These are phyloP conservation scores for Ochetophila trinervis DNA, from an alignment of 306 rosid species.

Conservation along the genomic window DNA sequence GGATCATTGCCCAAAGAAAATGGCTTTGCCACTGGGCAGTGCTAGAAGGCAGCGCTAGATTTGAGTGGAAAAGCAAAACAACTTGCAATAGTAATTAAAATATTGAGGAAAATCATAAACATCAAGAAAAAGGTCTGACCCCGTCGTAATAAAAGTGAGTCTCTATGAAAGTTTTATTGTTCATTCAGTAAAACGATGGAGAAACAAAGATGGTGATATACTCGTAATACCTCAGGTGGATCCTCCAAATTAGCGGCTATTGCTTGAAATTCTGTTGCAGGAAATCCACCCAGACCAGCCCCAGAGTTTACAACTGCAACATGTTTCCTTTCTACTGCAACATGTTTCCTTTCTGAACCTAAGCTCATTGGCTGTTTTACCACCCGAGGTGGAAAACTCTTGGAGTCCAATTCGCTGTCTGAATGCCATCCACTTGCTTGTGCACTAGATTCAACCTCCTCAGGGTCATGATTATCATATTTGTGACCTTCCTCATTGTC, in stretches of 20 bases:
- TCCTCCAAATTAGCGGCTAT: slow-evolving; percentile 44
- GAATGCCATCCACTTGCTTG: slow-evolving; percentile 59
- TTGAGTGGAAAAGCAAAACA: too few relatives aligned
- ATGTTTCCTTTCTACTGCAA: slow-evolving; percentile 42
- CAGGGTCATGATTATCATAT: slow-evolving; percentile 32
- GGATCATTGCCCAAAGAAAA: too few relatives aligned
- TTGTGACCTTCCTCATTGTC: slow-evolving; percentile 59
- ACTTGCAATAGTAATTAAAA: too few relatives aligned
- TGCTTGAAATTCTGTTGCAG: slow-evolving; percentile 32
- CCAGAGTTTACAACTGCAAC: slow-evolving; percentile 41
- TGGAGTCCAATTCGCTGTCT: slow-evolving; percentile 64
- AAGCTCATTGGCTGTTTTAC: slow-evolving; percentile 35
- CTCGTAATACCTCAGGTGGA: slow-evolving; percentile 83
- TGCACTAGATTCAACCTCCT: slow-evolving; percentile 31
- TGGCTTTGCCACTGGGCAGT: too few relatives aligned
- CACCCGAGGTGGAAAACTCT: slow-evolving; percentile 43
- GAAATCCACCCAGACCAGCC: slow-evolving; percentile 38
- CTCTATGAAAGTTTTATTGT: not conserved
- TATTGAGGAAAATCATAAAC: too few relatives aligned
- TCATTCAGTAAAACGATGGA: slow-evolving; percentile 7
- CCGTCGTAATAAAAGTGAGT: too few relatives aligned
- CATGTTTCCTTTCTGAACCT: slow-evolving; percentile 45
- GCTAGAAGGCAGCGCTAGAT: too few relatives aligned
- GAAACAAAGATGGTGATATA: slow-evolving; percentile 23
- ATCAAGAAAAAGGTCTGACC: too few relatives aligned